phyloP scores from a whole-genome alignment of 768 basidiomycete genomes.

The Boletellus ananiceps region DNA sequence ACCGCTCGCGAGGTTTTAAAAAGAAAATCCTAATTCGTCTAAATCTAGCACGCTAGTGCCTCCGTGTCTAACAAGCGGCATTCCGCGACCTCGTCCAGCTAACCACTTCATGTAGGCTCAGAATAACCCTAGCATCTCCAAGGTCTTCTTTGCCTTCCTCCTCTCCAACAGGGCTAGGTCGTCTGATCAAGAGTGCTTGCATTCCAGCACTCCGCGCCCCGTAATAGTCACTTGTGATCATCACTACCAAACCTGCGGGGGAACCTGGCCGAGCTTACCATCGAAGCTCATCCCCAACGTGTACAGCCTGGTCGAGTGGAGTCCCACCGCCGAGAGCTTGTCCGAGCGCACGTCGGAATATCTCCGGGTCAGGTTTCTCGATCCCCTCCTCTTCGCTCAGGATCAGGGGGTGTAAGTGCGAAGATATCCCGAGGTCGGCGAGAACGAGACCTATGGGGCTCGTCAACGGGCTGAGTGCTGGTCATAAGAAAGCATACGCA shows the following conservation, averaged over 20 bases:
- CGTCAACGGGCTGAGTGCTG: slow-evolving; percentile 1
- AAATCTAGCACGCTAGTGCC: too few relatives aligned
- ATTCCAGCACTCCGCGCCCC: slow-evolving; percentile 56
- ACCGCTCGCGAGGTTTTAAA: too few relatives aligned
- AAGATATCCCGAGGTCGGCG: slow-evolving; percentile 53
- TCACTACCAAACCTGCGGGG: neutral
- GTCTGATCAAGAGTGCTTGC: slow-evolving; percentile 52
- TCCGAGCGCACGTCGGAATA: slow-evolving; percentile 47
- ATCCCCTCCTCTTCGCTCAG: slow-evolving; percentile 65
- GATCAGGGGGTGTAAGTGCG: slow-evolving; percentile 49
- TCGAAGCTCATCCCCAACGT: slow-evolving; percentile 72
- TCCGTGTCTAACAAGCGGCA: neutral
- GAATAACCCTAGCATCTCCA: slow-evolving; percentile 35
- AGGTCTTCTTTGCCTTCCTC: slow-evolving; percentile 45
- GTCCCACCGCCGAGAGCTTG: neutral
- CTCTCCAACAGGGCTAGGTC: slow-evolving; percentile 46
- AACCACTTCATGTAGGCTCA: slow-evolving; percentile 34
- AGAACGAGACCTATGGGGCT: slow-evolving; percentile 42
- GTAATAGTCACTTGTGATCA: slow-evolving; percentile 52
- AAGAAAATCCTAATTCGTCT: too few relatives aligned
- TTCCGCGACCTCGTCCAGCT: slow-evolving; percentile 31
- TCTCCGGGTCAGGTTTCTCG: slow-evolving; percentile 61
- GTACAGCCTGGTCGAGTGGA: slow-evolving; percentile 43
- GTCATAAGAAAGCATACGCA: slow-evolving; percentile 45
- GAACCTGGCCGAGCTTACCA: slow-evolving; percentile 40